Base-by-base conservation (phyloP, 2,329 filamentous ascomycete species). In the Didymosphaeria variabile region DNA sequence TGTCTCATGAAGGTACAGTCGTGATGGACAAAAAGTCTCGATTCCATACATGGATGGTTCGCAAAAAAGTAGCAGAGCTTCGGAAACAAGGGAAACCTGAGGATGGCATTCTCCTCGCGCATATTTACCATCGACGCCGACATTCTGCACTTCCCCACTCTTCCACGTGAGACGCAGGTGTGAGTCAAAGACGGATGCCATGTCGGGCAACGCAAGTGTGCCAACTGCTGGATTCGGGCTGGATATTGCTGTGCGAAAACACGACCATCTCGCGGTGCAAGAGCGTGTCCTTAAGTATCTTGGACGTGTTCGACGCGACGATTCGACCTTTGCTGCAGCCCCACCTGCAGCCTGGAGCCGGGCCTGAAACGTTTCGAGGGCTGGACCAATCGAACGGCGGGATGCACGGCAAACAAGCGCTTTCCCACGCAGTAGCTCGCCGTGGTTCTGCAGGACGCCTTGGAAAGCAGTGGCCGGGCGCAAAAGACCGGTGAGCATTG, bases 211-310 rank as follows among this genome's bases (percentile, higher is more conserved):
- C 60, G 57, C 58, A 54, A 65, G 58, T 67, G 70, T 67, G 69
- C 59, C 63, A 47, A 61, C 46, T 60, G 63, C 67, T 70, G 55
- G 49, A 73, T 71, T 46, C 61, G 71, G 73, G 59, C 72, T 67
- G 67, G 69, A 54, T 64, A 77, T 72, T 70, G 75, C 71, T 63
- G 54, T 55, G 63, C 29, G 57, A 74, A 77, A 78, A 77, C 77
- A 71, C 77, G 77, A 79, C 77, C 63, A 79, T 79, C 62, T 73
- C 78, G 71, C 77, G 77, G 71, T 79, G 70, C 68, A 70, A 70
- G 70, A 67, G 68, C 72, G 73, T 75, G 73, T 76, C 67, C 68
- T 71, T 74, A 73, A 73, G 69, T 62, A 31, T 58, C 45, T 17
- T 42, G 21, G 56, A 62, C 60, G 73, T 75, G 67, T 72, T 73